A percentile compares a stretch with the other conserved stretches of the same genome.
These are phyloP conservation scores for Leccinum rimulosum DNA, from an alignment of 768 basidiomycete species.

Conservation along the genomic window DNA sequence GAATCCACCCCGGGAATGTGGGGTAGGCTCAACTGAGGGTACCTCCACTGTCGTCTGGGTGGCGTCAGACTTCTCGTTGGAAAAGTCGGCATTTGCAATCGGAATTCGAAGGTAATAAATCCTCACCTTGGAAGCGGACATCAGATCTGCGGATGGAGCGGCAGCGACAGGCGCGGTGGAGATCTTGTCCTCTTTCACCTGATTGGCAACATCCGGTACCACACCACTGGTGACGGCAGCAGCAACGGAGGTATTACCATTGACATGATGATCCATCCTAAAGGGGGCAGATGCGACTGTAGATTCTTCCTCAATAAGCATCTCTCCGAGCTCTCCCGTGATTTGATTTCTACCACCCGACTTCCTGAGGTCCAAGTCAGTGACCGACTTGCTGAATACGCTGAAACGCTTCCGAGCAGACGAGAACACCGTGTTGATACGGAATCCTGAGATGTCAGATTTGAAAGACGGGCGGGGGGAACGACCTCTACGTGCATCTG, in stretches of 20 bases:
- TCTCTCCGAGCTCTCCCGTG: constrained; percentile 72
- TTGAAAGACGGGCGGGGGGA: constrained; percentile 45
- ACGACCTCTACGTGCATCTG: constrained; percentile 29
- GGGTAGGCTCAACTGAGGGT: constrained; percentile 17
- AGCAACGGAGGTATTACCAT: constrained; percentile 17
- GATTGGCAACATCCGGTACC: constrained; percentile 16
- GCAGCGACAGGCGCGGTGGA: neutral
- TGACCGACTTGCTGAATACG: constrained; percentile 44
- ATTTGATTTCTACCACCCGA: constrained; percentile 37
- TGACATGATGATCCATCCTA: constrained; percentile 30
- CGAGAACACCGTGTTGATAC: constrained; percentile 41
- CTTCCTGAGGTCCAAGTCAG: constrained; percentile 23
- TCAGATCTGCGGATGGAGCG: neutral
- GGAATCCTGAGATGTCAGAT: constrained; percentile 41
- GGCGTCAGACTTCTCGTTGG: constrained; percentile 3
- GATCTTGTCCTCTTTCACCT: constrained; percentile 6
- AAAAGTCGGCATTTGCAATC: constrained; percentile 5
- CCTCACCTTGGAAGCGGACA: constrained; percentile 13
- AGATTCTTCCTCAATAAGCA: constrained; percentile 53
- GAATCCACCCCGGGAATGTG: constrained; percentile 8
- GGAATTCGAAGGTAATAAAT: neutral
- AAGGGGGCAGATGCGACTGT: constrained; percentile 17
- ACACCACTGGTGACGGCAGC: constrained; percentile 23
- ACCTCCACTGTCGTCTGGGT: constrained; percentile 2
- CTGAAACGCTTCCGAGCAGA: constrained; percentile 63